Percentiles rank a stretch among this genome's conserved stretches.
Evolutionary conservation across 2,329 filamentous ascomycete species (phyloP).

Genomic region (Aspergillus arachidicola): DNA sequence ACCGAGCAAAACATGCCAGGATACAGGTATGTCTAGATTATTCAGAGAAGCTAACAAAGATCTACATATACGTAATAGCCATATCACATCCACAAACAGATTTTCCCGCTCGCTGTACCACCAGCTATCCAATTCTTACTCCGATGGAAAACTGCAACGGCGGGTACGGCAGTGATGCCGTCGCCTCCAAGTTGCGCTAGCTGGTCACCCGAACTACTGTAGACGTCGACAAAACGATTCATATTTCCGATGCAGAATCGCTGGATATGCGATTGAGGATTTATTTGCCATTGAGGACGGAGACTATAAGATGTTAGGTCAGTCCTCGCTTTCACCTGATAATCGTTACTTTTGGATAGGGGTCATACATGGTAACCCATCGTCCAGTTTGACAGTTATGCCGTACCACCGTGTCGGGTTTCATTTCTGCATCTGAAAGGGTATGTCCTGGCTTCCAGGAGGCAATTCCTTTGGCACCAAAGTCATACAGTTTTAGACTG

Average conservation of each 20-base stretch:
- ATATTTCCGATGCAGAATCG: constrained; percentile 95
- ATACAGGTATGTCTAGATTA: neutral
- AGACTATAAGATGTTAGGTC: constrained; percentile 48
- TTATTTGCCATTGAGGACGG: constrained; percentile 86
- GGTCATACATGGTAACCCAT: constrained; percentile 80
- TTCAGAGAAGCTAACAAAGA: neutral
- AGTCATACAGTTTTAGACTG: constrained; percentile 88
- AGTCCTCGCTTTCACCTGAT: constrained; percentile 1
- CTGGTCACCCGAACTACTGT: constrained; percentile 78
- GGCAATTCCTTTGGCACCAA: constrained; percentile 59
- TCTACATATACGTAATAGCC: neutral
- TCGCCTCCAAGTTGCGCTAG: constrained; percentile 86
- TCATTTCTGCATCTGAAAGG: constrained; percentile 64
- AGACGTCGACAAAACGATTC: constrained; percentile 96
- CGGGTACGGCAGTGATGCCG: constrained; percentile 90
- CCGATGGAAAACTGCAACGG: constrained; percentile 88
- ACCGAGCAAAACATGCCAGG: neutral
- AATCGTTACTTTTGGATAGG: neutral
- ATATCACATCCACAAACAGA: constrained; percentile 85
- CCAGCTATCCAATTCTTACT: constrained; percentile 88
- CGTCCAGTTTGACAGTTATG: constrained; percentile 97
- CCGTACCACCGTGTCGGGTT: constrained; percentile 67
- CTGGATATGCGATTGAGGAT: constrained; percentile 75
- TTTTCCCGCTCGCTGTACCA: constrained; percentile 87
- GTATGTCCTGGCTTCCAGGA: constrained; percentile 63